Evolutionary conservation across 208 protist genomes (phyloP).

Genomic region (Porcisia hertigi): DNA sequence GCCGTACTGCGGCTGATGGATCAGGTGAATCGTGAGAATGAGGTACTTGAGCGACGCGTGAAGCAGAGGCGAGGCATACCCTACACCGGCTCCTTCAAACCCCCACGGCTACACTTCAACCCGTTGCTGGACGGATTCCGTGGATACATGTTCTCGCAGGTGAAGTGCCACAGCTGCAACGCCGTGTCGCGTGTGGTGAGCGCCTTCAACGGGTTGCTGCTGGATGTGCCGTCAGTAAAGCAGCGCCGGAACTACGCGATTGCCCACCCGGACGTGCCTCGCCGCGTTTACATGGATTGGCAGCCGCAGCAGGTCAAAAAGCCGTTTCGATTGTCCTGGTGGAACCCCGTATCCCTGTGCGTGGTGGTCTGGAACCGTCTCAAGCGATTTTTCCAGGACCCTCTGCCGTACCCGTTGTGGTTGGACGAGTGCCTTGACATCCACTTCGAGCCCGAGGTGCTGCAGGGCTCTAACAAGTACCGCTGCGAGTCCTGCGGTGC

Average conservation of each 20-base stretch:
- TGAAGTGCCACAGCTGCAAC: constrained; percentile 71
- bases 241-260: constrained; percentile 56
- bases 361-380: constrained; percentile 20
- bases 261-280: constrained; percentile 49
- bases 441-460: constrained; percentile 75
- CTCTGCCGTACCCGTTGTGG: constrained; percentile 60
- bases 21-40: constrained; percentile 72
- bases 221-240: constrained; percentile 64
- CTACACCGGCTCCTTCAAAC: constrained; percentile 39
- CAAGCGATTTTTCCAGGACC: constrained; percentile 28
- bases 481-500: constrained; percentile 72
- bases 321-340: constrained; percentile 42
- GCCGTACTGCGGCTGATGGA: constrained; percentile 58
- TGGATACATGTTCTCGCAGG: constrained; percentile 72
- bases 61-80: constrained; percentile 37
- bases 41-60: constrained; percentile 44
- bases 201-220: constrained; percentile 68
- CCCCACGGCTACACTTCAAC: constrained; percentile 64
- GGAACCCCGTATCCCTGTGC: constrained; percentile 56
- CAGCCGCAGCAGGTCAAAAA: constrained; percentile 31
- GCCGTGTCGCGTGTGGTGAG: constrained; percentile 66
- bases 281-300: constrained; percentile 32
- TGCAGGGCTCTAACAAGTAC: constrained; percentile 80
- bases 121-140: constrained; percentile 77
- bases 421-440: constrained; percentile 89